A percentile compares a stretch with the other conserved stretches of the same genome.
Evolutionary conservation across 2,329 filamentous ascomycete species (phyloP).

Genomic region (Fusarium sp.): DNA sequence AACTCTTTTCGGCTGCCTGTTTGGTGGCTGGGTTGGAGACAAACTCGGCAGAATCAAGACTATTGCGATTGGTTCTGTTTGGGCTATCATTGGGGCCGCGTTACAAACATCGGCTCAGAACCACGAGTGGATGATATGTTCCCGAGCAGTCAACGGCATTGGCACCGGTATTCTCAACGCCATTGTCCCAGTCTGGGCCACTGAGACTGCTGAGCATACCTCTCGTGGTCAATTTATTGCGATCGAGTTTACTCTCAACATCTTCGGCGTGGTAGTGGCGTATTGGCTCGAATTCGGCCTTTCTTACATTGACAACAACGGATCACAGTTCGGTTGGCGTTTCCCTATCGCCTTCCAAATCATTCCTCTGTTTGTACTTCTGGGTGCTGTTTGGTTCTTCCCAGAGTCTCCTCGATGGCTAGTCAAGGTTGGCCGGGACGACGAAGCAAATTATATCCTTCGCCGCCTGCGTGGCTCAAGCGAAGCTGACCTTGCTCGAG

Average conservation of each 20-base stretch:
- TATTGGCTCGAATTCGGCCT: conserved; percentile 72
- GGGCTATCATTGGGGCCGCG: conserved; percentile 29
- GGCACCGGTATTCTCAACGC: conserved; percentile 77
- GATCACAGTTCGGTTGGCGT: conserved; percentile 70
- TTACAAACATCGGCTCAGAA: conserved; percentile 35
- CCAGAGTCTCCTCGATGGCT: conserved; percentile 77
- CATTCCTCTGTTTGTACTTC: conserved; percentile 67
- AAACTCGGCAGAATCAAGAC: conserved; percentile 37
- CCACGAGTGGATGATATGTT: conserved; percentile 46
- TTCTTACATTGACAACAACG: conserved; percentile 68
- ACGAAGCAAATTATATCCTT: conserved; percentile 75
- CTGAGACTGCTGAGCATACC: conserved; percentile 74
- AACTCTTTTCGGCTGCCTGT: conserved; percentile 36
- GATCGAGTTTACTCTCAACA: conserved; percentile 64
- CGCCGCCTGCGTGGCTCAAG: conserved; percentile 69
- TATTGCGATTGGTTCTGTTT: conserved; percentile 29
- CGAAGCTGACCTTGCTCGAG: conserved; percentile 61
- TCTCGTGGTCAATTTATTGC: conserved; percentile 75
- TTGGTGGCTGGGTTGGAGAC: conserved; percentile 38
- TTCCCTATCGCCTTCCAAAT: conserved; percentile 79
- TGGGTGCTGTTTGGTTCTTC: conserved; percentile 71
- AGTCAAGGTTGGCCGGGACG: conserved; percentile 71
- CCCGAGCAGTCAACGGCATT: conserved; percentile 50
- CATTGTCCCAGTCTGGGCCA: conserved; percentile 77
- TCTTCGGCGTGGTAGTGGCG: conserved; percentile 52